These are phyloP conservation scores for Casaregolazyma suthepensis DNA, from an alignment of 1,139 yeast species.

Conservation along the genomic window DNA sequence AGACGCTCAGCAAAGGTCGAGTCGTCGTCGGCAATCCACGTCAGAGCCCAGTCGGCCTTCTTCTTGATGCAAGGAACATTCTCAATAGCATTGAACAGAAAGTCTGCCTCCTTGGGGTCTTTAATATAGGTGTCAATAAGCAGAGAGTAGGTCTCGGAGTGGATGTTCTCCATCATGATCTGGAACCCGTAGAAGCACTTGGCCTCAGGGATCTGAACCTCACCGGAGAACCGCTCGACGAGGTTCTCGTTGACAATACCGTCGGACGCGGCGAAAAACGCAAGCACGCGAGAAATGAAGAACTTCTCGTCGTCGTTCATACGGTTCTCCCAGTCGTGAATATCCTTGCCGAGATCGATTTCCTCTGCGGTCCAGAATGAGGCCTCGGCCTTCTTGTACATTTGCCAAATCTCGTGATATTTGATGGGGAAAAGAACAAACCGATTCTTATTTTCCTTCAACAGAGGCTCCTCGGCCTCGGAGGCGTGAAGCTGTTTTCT, in stretches of 20 bases:
- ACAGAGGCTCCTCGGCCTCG: conserved; percentile 86
- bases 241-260: conserved; percentile 96
- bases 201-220: conserved; percentile 96
- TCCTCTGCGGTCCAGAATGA: conserved; percentile 99
- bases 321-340: conserved; percentile 80
- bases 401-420: conserved; percentile 98
- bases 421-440: conserved; percentile 96
- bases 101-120: conserved; percentile 88
- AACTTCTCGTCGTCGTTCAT: conserved; percentile 84
- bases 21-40: conserved; percentile 86
- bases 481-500: conserved; percentile 51
- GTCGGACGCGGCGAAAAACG: conserved; percentile 98
- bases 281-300: conserved; percentile 85
- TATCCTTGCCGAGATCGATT: conserved; percentile 89
- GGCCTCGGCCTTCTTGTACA: conserved; percentile 98
- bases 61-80: conserved; percentile 89
- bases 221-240: conserved; percentile 94
- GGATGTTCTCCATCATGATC: conserved; percentile 99
- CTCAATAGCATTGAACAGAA: conserved; percentile 87
- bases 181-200: conserved; percentile 98
- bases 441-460: conserved; percentile 79
- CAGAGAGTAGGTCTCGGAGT: conserved; percentile 92
- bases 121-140: conserved; percentile 91
- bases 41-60: conserved; percentile 97
- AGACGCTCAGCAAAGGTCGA: conserved; percentile 92